Conservation (phyloP, 495 filamentous ascomycete species). For the Parachaetomium inaequale region DNA sequence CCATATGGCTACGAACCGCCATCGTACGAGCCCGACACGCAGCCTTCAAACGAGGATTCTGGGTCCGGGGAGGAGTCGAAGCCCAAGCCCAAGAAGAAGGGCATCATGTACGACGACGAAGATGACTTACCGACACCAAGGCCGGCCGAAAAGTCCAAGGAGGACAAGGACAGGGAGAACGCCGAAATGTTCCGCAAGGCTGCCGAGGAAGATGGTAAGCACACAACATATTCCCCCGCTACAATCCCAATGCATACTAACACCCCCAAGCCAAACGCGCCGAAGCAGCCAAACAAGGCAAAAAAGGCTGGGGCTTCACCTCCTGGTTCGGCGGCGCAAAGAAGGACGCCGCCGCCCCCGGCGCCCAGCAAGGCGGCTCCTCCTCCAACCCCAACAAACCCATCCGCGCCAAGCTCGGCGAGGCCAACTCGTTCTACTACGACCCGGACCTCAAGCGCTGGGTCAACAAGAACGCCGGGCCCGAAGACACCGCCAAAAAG, state of each 20-base stretch:
- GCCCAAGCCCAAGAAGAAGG: conserved; percentile 64
- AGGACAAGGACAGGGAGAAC: conserved; percentile 56
- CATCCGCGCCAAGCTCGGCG: conserved; percentile 91
- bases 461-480: conserved; percentile 89
- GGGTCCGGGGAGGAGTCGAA: conserved; percentile 42
- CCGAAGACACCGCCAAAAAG: conserved; percentile 48
- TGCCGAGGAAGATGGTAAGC: conserved; percentile 78
- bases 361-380: conserved; percentile 15
- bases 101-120: conserved; percentile 77
- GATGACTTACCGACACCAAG: conserved; percentile 48
- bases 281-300: conserved; percentile 41
- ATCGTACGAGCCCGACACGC: conserved; percentile 51
- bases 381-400: conserved; percentile 60
- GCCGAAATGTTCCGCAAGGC: conserved; percentile 79
- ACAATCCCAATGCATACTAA: conserved; percentile 18
- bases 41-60: conserved; percentile 37
- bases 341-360: conserved; percentile 51
- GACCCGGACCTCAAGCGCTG: conserved; percentile 93
- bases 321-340: conserved; percentile 73
- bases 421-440: conserved; percentile 88
- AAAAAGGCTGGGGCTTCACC: conserved; percentile 78
- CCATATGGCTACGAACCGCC: conserved; percentile 53
- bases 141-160: conserved; percentile 48
- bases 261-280: conserved; percentile 40
- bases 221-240: neutral